Base-by-base conservation (phyloP, 345 rosid genomes). In the Eucalyptus sp. region DNA sequence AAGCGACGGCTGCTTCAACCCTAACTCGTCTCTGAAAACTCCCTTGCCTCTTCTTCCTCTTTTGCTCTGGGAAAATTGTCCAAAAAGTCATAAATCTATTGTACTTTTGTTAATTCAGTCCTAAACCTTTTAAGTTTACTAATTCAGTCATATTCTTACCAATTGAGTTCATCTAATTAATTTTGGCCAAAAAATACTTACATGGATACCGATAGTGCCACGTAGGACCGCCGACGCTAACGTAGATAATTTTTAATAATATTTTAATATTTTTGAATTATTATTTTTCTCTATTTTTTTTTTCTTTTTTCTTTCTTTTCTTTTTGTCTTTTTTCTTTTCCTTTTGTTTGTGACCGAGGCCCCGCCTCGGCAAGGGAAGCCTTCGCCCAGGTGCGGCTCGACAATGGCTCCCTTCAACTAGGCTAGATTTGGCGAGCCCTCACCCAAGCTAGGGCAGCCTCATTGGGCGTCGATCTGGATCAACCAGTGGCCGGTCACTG, bases 401-500 rank as follows among this genome's bases (percentile, higher is more conserved):
- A 0, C 2, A 7, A 18, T 2, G 10, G 8, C 58, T 52, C 58
- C 58, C 58, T 52, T 7, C 25, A 52, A 52, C 58, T 0, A 52
- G 10, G 24, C 56, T 2, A 18, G 0, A 51, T 50, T 0, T 6
- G 1, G 4, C 4, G 4, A 17, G 15, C 50, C 15, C 16, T 51
- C 54, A 3, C 54, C 22, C 1, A 16, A 7, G 1, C 54, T 3
- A 16, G 2, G 56, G 56, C 24, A 18, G 0, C 24, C 24, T 17
- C 56, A 52, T 52, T 52, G 8, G 56, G 56, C 2, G 1, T 52
- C 2, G 0, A 10, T 18, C 0, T 18, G 4, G 56, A 52, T 52
- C 0, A 2, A 52, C 0, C 0, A 4, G 10, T 52, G 24, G 25
- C 10, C 1, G 5, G 58, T 25, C 58, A 18, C 0, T 0, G 1